Conservation (phyloP, 2,329 filamentous ascomycete species). For the Calonectria leucothoes region DNA sequence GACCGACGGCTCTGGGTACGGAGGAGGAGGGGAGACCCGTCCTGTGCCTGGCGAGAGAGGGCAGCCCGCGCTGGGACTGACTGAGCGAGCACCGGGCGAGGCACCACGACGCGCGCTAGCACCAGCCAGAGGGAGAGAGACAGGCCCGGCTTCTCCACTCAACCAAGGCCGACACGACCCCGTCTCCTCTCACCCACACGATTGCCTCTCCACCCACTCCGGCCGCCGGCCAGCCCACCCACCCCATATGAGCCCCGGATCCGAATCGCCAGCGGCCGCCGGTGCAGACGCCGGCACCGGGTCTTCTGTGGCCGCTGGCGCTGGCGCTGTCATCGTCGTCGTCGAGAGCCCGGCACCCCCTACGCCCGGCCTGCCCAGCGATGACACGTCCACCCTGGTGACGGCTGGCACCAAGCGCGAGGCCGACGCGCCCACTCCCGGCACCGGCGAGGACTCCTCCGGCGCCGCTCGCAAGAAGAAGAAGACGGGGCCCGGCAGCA, state of each 20-base stretch:
- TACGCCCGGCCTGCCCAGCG: conserved; percentile 18
- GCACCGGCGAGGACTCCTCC: conserved; percentile 36
- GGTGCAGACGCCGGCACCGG: conserved; percentile 25
- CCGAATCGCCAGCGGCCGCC: conserved; percentile 28
- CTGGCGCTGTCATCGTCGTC: conserved; percentile 24
- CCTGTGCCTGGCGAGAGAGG: neutral
- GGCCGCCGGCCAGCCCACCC: conserved; percentile 3
- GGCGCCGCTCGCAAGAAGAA: conserved; percentile 55
- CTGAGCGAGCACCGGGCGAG: neutral
- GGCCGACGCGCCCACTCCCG: conserved; percentile 35
- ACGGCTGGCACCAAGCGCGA: conserved; percentile 33
- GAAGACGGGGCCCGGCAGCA: conserved; percentile 56
- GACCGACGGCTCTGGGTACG: neutral
- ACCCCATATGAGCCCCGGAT: conserved; percentile 37
- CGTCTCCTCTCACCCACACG: conserved; percentile 9
- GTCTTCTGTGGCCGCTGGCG: conserved; percentile 14
- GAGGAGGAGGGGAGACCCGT: neutral
- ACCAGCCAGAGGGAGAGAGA: neutral
- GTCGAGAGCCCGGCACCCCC: conserved; percentile 31
- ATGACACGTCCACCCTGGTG: neutral
- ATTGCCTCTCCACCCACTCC: conserved; percentile 12
- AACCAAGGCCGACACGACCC: neutral
- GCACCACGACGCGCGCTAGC: neutral
- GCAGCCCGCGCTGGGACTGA: neutral
- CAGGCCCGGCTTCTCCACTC: conserved; percentile 7